Evolutionary conservation across 2,329 filamentous ascomycete genomes (phyloP).

Genomic region (Neocucurbitaria cava): DNA sequence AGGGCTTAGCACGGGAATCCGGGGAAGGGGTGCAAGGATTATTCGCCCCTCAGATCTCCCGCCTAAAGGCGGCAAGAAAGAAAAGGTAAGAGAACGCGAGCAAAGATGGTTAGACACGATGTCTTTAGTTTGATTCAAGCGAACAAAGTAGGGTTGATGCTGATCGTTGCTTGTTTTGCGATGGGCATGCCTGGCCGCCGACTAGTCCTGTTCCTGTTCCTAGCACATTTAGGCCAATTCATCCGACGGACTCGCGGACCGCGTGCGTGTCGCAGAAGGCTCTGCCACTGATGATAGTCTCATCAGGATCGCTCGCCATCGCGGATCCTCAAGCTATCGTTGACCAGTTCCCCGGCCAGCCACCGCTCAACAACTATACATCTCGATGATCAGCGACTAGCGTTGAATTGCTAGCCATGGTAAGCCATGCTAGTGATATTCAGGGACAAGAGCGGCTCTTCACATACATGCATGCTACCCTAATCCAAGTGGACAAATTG

Average conservation of each 20-base stretch:
- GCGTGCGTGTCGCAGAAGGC: slow-evolving; percentile 17
- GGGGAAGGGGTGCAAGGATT: slow-evolving; percentile 18
- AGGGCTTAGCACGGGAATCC: slow-evolving; percentile 24
- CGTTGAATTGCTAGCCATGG: background rate
- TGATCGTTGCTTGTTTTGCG: slow-evolving; percentile 36
- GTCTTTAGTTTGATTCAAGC: slow-evolving; percentile 8
- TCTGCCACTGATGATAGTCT: slow-evolving; percentile 1
- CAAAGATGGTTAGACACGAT: slow-evolving; percentile 8
- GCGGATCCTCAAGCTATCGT: slow-evolving; percentile 14
- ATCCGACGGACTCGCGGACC: slow-evolving; percentile 44
- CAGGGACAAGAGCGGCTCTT: background rate
- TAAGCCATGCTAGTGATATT: background rate
- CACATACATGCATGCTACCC: background rate
- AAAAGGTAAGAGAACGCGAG: slow-evolving; percentile 4
- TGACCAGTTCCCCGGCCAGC: background rate
- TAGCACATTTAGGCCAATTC: slow-evolving; percentile 21
- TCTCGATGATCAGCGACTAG: background rate
- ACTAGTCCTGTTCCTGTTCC: slow-evolving; percentile 17
- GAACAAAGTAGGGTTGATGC: slow-evolving; percentile 18
- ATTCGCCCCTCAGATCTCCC: slow-evolving; percentile 19
- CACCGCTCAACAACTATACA: background rate
- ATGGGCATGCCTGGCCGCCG: slow-evolving; percentile 17
- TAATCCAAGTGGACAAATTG: background rate
- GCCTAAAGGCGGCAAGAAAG: slow-evolving; percentile 26
- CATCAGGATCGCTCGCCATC: slow-evolving; percentile 11